Percentiles rank a stretch among this genome's conserved stretches.
These are phyloP conservation scores for Angomonas ambiguus DNA, from an alignment of 208 protist species.

Conservation along the genomic window DNA sequence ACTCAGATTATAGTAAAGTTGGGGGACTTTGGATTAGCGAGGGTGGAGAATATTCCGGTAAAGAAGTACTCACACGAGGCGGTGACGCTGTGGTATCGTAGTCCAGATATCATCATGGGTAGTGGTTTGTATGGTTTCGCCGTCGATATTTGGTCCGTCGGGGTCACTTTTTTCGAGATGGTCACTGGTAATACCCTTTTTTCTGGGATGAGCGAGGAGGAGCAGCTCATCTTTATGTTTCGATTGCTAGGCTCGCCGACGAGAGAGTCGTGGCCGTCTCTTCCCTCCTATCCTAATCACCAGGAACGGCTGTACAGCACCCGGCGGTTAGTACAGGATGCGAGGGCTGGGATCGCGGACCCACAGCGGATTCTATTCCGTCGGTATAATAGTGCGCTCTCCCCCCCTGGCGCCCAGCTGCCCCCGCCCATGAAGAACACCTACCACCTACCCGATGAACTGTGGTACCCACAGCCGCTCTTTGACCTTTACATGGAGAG, in stretches of 20 bases:
- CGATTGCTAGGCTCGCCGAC: constrained; percentile 92
- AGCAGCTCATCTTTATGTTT: constrained; percentile 89
- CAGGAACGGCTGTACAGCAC: constrained; percentile 31
- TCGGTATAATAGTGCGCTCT: constrained; percentile 11
- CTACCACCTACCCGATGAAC: constrained; percentile 38
- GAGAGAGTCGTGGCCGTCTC: constrained; percentile 91
- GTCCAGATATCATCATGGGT: constrained; percentile 90
- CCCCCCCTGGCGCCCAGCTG: not conserved
- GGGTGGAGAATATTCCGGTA: constrained; percentile 87
- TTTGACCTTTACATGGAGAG: constrained; percentile 50
- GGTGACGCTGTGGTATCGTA: constrained; percentile 94
- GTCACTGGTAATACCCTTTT: constrained; percentile 85
- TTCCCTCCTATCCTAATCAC: constrained; percentile 59
- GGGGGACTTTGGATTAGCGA: constrained; percentile 86
- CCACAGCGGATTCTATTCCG: not conserved
- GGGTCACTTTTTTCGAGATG: constrained; percentile 93
- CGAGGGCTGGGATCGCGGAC: not conserved
- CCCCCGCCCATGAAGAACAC: constrained; percentile 23
- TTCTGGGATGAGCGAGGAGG: constrained; percentile 78
- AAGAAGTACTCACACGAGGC: constrained; percentile 92
- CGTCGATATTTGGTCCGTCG: constrained; percentile 93
- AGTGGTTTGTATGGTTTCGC: constrained; percentile 70
- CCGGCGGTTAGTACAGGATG: constrained; percentile 11
- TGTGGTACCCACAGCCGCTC: constrained; percentile 43
- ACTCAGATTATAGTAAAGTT: constrained; percentile 66